Percentiles rank a stretch among this genome's conserved stretches.
Evolutionary conservation across 2,329 filamentous ascomycete species (phyloP).

Genomic region (Colletotrichum graminicola): DNA sequence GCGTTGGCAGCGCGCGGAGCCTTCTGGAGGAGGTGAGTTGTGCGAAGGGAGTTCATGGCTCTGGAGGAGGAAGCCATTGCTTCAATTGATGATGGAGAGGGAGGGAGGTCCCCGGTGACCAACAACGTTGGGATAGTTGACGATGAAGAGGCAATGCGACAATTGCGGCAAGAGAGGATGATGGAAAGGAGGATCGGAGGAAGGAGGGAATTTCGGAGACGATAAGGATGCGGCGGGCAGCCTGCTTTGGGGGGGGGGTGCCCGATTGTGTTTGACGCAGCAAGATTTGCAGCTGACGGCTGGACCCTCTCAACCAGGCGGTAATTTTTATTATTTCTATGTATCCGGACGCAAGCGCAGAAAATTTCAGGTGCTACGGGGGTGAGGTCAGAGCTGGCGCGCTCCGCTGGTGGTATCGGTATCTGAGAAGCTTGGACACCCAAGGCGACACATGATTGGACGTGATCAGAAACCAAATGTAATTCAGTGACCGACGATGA

Average conservation of each 20-base stretch:
- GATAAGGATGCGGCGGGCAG: constrained; percentile 39
- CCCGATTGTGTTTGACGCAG: constrained; percentile 34
- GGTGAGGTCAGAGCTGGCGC: constrained; percentile 41
- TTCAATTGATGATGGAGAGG: constrained; percentile 43
- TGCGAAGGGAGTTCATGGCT: constrained; percentile 54
- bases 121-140: constrained; percentile 16
- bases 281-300: constrained; percentile 37
- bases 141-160: constrained; percentile 31
- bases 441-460: constrained; percentile 23
- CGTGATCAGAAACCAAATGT: background rate
- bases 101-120: constrained; percentile 29
- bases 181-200: constrained; percentile 16
- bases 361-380: constrained; percentile 41
- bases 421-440: constrained; percentile 23
- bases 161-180: constrained; percentile 24
- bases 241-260: constrained; percentile 27
- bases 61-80: constrained; percentile 62
- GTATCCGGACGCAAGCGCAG: constrained; percentile 19
- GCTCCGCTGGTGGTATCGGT: constrained; percentile 1
- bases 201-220: constrained; percentile 38
- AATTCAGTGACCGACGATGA: constrained; percentile 18
- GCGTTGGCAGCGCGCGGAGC: constrained; percentile 45
- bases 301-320: constrained; percentile 37
- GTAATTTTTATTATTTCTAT: constrained; percentile 23
- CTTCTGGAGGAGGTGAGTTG: constrained; percentile 46